Evolutionary conservation across 192 early-diverging fungal species (phyloP).

Genomic region (Phlyctochytrium arcticum): DNA sequence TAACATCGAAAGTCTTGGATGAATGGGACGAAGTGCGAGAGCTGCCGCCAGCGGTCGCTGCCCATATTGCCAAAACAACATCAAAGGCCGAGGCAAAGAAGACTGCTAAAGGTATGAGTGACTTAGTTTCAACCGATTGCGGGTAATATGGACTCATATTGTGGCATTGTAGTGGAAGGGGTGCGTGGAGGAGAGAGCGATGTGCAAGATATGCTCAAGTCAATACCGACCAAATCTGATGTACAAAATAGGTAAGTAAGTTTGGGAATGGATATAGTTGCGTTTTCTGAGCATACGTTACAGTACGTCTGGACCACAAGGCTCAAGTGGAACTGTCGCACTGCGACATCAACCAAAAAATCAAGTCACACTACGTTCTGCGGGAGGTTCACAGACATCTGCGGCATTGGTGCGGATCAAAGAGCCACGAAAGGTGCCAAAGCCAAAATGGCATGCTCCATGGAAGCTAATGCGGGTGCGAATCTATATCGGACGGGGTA

Average conservation of each 20-base stretch:
- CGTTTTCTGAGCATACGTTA: background rate
- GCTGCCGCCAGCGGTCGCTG: slow-evolving; percentile 55
- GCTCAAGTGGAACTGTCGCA: background rate
- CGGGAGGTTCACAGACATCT: background rate
- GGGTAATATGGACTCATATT: no score
- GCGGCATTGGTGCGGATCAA: slow-evolving; percentile 46
- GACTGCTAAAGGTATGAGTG: no score
- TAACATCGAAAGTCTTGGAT: slow-evolving; percentile 70
- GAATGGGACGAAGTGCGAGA: slow-evolving; percentile 64
- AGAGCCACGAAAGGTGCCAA: slow-evolving; percentile 50
- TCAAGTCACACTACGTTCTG: background rate
- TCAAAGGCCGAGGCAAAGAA: background rate
- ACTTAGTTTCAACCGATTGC: no score
- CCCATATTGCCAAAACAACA: slow-evolving; percentile 41
- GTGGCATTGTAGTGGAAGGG: no score
- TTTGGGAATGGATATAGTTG: background rate
- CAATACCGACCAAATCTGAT: no score
- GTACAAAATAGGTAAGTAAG: no score
- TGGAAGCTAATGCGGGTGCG: slow-evolving; percentile 89
- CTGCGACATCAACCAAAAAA: slow-evolving; percentile 10
- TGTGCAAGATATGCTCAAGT: no score
- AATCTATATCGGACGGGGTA: background rate
- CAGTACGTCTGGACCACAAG: background rate
- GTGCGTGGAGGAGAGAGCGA: no score
- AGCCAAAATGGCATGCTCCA: slow-evolving; percentile 96